Conservation (phyloP, 139 green algal species). For the Closterium sp. region DNA sequence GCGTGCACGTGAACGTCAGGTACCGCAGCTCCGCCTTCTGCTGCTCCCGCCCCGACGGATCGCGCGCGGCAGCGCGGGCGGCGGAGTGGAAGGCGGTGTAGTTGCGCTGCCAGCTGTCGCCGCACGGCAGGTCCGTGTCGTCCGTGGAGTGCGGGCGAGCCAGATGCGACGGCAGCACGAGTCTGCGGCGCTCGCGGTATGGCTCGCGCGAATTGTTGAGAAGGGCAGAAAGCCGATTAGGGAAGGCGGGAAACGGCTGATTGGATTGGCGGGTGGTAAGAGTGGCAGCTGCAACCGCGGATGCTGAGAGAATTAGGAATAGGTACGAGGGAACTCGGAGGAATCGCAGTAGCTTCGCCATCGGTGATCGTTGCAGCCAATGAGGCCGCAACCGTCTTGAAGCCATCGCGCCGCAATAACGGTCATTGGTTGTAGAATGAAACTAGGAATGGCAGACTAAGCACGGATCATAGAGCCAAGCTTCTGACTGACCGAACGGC, state of each 20-base stretch:
- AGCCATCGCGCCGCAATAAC: too few relatives aligned
- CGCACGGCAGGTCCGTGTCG: background rate
- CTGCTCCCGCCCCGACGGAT: background rate
- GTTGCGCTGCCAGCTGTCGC: background rate
- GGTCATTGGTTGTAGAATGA: too few relatives aligned
- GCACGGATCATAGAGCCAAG: too few relatives aligned
- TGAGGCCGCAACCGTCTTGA: background rate
- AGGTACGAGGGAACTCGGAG: background rate
- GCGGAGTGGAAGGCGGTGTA: slow-evolving; percentile 1
- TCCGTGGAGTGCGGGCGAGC: background rate
- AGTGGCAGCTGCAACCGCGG: background rate
- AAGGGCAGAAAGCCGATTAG: background rate
- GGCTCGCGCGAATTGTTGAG: background rate
- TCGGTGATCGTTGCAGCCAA: background rate
- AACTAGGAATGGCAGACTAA: too few relatives aligned
- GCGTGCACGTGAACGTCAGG: slow-evolving; percentile 6
- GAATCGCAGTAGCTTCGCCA: background rate
- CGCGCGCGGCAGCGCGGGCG: background rate
- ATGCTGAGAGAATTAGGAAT: background rate
- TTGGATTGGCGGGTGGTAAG: background rate
- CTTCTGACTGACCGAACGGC: too few relatives aligned
- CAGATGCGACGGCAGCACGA: background rate
- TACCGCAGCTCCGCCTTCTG: background rate
- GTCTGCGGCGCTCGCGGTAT: background rate
- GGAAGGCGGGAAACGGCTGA: background rate